Base-by-base conservation (phyloP, 2,329 filamentous ascomycete genomes). In the Diaporthe citrichinensis region DNA sequence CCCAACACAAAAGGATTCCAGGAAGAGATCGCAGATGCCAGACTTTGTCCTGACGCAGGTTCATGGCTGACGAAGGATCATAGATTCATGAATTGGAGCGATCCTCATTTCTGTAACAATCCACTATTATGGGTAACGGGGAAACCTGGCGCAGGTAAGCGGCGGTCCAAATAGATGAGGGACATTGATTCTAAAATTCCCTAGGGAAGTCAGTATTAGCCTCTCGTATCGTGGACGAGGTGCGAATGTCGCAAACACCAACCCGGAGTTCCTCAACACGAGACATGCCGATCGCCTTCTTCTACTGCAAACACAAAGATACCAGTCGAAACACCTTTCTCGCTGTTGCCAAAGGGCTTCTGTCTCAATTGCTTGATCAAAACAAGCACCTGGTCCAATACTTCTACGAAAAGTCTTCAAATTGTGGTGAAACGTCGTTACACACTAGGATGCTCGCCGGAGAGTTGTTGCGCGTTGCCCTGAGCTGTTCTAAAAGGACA, bases 261-360 rank as follows among this genome's bases (percentile, higher is more conserved):
- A 23, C 53, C 3, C 17, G 1, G 14, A 8, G 53, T 1, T 14
- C 53, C 28, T 31, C 15, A 23, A 34, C 15, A 34, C 28, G 7
- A 28, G 53, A 34, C 12, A 57, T 8, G 12, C 34, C 53, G 28
- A 34, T 34, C 15, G 53, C 53, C 53, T 57, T 57, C 53, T 57
- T 57, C 53, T 57, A 57, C 53, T 57, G 53, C 53, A 57, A 57
- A 23, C 53, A 57, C 28, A 57, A 57, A 57, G 53, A 57, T 23
- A 57, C 1, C 7, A 57, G 53, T 57, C 53, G 53, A 34, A 57
- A 57, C 17, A 57, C 28, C 53, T 57, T 57, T 34, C 53, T 57
- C 7, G 28, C 53, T 20, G 28, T 57, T 28, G 28, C 53, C 1
- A 57, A 57, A 57, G 53, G 53, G 4, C 14, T 57, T 23, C 17